These are phyloP conservation scores for Botryotinia convoluta DNA, from an alignment of 2,329 filamentous ascomycete genomes.

Conservation along the genomic window DNA sequence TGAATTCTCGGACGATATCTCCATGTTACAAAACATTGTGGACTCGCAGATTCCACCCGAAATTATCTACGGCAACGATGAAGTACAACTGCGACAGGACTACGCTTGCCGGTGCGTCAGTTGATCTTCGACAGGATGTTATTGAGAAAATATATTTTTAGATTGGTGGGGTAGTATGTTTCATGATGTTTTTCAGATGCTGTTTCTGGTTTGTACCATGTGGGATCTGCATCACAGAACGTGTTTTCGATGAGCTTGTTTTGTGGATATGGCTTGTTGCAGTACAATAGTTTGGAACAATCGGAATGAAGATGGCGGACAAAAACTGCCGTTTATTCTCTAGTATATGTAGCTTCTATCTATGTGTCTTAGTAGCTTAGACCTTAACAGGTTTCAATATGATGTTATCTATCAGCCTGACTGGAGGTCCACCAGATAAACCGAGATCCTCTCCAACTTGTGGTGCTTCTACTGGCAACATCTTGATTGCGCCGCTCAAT, in stretches of 20 bases:
- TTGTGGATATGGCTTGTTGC: not conserved
- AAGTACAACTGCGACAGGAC: not conserved
- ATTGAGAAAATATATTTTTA: not conserved
- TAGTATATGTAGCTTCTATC: not conserved
- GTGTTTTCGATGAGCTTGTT: not conserved
- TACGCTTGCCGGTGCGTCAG: not conserved
- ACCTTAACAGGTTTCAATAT: conserved; percentile 53
- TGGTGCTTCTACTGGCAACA: conserved; percentile 74
- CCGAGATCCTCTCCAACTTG: conserved; percentile 72
- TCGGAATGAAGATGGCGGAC: not conserved
- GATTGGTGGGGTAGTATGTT: not conserved
- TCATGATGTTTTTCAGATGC: not conserved
- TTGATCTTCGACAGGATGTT: not conserved
- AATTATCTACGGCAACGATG: not conserved
- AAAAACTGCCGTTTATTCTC: not conserved
- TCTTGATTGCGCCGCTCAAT: conserved; percentile 85
- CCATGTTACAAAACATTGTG: not conserved
- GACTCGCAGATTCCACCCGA: not conserved
- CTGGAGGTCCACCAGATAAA: conserved; percentile 66
- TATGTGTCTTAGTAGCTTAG: conserved; percentile 19
- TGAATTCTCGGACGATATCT: not conserved
- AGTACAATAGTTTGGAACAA: not conserved
- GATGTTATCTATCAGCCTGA: conserved; percentile 93
- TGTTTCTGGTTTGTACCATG: not conserved
- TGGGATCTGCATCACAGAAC: not conserved